Evolutionary conservation across 208 protist species (phyloP).

Genomic region (Leishmania amazonensis): DNA sequence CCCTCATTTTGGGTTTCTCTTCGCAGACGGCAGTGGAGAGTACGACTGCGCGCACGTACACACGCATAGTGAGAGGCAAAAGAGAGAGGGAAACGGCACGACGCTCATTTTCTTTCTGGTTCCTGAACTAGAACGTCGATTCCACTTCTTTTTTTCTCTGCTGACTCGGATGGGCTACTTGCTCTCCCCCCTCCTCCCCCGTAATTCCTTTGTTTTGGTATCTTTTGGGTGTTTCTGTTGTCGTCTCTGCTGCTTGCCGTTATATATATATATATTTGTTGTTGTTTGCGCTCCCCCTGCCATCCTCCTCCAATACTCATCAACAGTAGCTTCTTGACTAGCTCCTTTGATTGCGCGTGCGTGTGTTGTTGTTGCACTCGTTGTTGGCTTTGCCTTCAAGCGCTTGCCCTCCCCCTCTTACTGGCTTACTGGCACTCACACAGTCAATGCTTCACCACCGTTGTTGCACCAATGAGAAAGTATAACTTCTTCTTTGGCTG

Average conservation of each 20-base stretch:
- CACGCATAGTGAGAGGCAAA: not conserved
- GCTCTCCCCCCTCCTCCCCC: not conserved
- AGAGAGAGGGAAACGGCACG: not conserved
- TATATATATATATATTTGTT: not conserved
- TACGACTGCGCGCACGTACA: not conserved
- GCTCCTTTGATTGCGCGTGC: not conserved
- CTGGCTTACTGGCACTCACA: not conserved
- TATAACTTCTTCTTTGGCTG: not conserved
- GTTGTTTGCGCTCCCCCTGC: not conserved
- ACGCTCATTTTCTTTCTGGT: not conserved
- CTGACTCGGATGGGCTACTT: not conserved
- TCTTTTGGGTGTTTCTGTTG: not conserved
- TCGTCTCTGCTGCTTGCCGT: not conserved
- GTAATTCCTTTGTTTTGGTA: not conserved
- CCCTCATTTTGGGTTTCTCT: not conserved
- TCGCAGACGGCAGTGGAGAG: not conserved
- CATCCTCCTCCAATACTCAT: not conserved
- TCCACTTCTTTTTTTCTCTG: not conserved
- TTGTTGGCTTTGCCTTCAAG: not conserved
- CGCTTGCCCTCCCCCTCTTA: not conserved
- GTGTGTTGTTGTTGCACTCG: not conserved
- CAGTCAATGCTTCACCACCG: not conserved
- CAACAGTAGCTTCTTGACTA: not conserved
- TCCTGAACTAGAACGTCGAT: not conserved
- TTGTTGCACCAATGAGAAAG: not conserved